These are phyloP conservation scores for Phaeotremella skinneri DNA, from an alignment of 768 basidiomycete genomes.

Conservation along the genomic window DNA sequence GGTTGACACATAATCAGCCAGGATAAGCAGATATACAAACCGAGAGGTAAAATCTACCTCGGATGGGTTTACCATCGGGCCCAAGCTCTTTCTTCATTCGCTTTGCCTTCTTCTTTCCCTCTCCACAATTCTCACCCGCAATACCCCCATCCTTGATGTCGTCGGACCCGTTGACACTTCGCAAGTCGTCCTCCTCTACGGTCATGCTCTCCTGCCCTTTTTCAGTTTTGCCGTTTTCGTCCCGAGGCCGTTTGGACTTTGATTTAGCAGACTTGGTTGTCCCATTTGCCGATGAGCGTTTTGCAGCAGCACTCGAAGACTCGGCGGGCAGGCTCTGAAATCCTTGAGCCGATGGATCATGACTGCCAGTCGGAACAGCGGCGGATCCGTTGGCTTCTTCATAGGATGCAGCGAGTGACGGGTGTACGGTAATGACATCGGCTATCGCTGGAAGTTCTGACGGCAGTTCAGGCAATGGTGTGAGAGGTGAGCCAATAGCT, in stretches of 20 bases:
- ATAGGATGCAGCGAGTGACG: not conserved
- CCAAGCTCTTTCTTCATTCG: constrained; percentile 12
- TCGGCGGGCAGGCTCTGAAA: constrained; percentile 15
- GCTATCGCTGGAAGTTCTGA: not conserved
- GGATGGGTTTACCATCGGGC: constrained; percentile 12
- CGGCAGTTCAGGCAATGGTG: constrained; percentile 32
- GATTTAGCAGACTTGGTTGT: not conserved
- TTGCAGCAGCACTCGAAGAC: constrained; percentile 15
- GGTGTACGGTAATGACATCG: not conserved
- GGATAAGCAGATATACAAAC: not conserved
- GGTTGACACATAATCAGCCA: not conserved
- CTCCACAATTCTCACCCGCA: not conserved
- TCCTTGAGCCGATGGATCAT: not conserved
- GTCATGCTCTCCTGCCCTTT: constrained; percentile 9
- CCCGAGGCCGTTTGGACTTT: constrained; percentile 3
- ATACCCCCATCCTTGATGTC: constrained; percentile 2
- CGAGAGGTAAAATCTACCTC: constrained; percentile 8
- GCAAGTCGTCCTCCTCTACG: constrained; percentile 12
- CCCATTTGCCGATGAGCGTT: not conserved
- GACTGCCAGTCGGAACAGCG: not conserved
- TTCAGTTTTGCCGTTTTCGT: not conserved
- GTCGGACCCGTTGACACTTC: constrained; percentile 8
- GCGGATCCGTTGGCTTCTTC: not conserved
- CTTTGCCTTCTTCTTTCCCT: constrained; percentile 11
- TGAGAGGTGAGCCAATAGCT: constrained; percentile 30